Evolutionary conservation across 768 basidiomycete species (phyloP), one percentile per base, ranked within the genome.

Genomic region (Suillus weaverae): DNA sequence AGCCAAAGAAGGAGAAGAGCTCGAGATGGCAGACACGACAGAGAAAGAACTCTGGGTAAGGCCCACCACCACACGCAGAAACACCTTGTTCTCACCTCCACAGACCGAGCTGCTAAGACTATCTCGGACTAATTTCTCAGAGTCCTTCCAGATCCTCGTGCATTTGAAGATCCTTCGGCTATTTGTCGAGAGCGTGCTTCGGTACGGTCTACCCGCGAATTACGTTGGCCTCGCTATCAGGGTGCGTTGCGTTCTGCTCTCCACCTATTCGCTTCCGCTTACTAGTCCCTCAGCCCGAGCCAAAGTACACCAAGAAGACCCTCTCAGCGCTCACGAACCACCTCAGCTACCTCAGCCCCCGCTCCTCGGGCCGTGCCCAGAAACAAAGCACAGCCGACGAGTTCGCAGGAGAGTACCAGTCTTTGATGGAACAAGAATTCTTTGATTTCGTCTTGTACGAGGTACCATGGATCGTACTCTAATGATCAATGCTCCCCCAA

Each of bases 1-100:
- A 35, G 82, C 82, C 65, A 94, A 89, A 76, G 92, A 97, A 73
- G 84, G 83, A 69, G 85, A 92, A 74, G 97, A 97, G 60, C 79
- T 97, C 14, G 86, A 88, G 38, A 81, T 81, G n/a, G 88, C 95
- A 3, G 89, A 89, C 68, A 83, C 85, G 8, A 93, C 95, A 35
- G 97, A 98, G 83, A 94, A 92, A 78, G 97, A 99, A 72, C 88
- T 97, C 57, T 99, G 97, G 97, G 96, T 97, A 72, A 69, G 88
- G 26, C 32, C 14, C 8, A 18, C 3, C 48, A 18, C 3, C 32
- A 35, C 53, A 41, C 35, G 43, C 20, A 41, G 44, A 38, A 48
- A 8, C 33, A 1, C 30, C 11, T 39, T 18, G 22, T 67, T 38
- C 13, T 64, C 20, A 43, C n/a, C 62, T 41, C 35, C 22, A 61